Conservation (phyloP, 371 early-diverging fungal genomes). For the Mucor racemosus region DNA sequence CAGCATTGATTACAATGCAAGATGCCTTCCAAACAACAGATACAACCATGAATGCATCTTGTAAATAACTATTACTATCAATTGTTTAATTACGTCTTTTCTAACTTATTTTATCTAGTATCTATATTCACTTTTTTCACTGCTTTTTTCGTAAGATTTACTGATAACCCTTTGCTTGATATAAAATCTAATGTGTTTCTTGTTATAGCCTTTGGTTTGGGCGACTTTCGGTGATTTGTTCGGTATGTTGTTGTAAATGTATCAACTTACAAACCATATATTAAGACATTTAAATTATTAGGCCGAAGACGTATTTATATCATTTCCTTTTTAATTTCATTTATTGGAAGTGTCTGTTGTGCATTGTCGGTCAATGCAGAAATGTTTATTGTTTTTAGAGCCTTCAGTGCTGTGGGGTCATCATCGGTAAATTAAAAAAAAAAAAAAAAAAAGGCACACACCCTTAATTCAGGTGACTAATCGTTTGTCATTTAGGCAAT, state of each 20-base stretch:
- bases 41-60: slow-evolving; percentile 48
- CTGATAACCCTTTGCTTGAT: too few species aligned
- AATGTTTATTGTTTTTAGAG: slow-evolving; percentile 48
- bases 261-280: background rate
- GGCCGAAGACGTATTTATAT: slow-evolving; percentile 48
- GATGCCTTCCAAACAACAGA: slow-evolving; percentile 38
- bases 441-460: slow-evolving; percentile 3
- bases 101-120: slow-evolving; percentile 21
- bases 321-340: slow-evolving; percentile 39
- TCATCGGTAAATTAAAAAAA: slow-evolving; percentile 32
- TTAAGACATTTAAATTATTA: slow-evolving; percentile 2
- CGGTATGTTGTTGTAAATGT: slow-evolving; percentile 14
- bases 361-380: slow-evolving; percentile 44
- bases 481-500: slow-evolving; percentile 32
- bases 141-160: slow-evolving; percentile 38
- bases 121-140: slow-evolving; percentile 39
- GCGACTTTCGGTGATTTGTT: slow-evolving; percentile 40
- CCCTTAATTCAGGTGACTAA: background rate
- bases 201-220: slow-evolving; percentile 40
- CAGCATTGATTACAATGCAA: slow-evolving; percentile 44
- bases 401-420: slow-evolving; percentile 43
- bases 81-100: background rate
- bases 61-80: slow-evolving; percentile 18
- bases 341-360: slow-evolving; percentile 40
- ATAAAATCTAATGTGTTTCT: background rate